A percentile compares a stretch with the other conserved stretches of the same genome.
phyloP scores from a whole-genome alignment of 306 rosid genomes.

The Adenanthera pavonina region DNA sequence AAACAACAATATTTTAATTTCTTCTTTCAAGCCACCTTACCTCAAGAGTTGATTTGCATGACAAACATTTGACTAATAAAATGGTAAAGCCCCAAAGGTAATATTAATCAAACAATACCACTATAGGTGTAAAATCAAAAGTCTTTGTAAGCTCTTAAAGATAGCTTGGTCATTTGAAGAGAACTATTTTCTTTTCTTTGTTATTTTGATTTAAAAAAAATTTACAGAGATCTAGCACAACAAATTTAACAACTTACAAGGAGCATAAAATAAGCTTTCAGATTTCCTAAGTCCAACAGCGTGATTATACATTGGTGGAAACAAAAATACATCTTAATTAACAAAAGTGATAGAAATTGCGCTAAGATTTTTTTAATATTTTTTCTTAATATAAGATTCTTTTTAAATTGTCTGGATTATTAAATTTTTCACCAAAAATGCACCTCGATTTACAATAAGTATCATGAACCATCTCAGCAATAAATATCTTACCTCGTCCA shows the following conservation, averaged over 20 bases:
- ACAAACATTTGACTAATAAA: slow-evolving; percentile 79
- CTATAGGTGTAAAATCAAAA: neutral
- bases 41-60: slow-evolving; percentile 92
- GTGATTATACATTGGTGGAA: neutral
- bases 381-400: too few species aligned
- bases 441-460: too few species aligned
- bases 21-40: slow-evolving; percentile 88
- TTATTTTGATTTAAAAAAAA: too few species aligned
- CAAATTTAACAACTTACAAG: neutral
- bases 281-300: neutral
- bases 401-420: too few species aligned
- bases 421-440: too few species aligned
- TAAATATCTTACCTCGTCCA: too few species aligned
- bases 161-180: neutral
- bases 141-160: neutral
- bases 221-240: neutral
- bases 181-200: neutral
- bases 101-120: slow-evolving; percentile 27
- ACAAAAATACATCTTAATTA: neutral
- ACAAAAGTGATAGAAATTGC: too few species aligned
- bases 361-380: too few species aligned
- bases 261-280: neutral
- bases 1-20: slow-evolving; percentile 94
- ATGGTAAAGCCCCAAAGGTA: neutral
- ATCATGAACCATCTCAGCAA: too few species aligned